Base-by-base conservation (phyloP, 768 basidiomycete species). In the Pisolithus albus region DNA sequence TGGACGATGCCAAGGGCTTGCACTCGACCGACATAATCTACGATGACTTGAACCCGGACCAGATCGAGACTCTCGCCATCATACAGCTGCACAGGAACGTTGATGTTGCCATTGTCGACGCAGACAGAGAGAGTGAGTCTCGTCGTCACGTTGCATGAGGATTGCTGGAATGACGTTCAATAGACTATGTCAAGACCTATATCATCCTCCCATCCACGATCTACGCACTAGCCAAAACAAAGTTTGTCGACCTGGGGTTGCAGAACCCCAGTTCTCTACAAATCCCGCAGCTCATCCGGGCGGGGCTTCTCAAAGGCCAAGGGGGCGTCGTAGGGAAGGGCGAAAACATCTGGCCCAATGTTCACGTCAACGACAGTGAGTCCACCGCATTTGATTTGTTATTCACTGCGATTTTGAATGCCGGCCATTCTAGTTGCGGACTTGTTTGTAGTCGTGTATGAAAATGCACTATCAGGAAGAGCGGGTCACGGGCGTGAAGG, bases 1-100 rank as follows among this genome's bases (percentile, higher is more conserved):
- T 66, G 9, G 81, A 82, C 47, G 53, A 74, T 18, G 73, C 78
- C 0, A 58, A 55, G n/a, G 82, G 81, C 1, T 59, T 67, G 44
- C 62, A 66, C 50, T 43, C 65, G 3, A 60, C 60, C 0, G 69
- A 72, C 18, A 61, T 59, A 0, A 65, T 80, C 23, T 83, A 77
- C 64, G 71, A 77, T 43, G 82, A 84, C 52, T 57, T 65, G 7
- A 67, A 84, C 50, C 53, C 71, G 0, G 66, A 70, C 11, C 71
- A 76, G 46, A 70, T 83, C 2, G 75, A 76, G 54, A 63, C 71
- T 0, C 67, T 83, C 19, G 55, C 75, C 1, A 65, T 68, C 13
- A 75, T 70, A 0, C 72, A 75, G 47, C 57, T 65, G n/a, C 82
- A 83, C 56, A 65, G 82, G 28, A 56, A 72, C 38, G 77, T 81